A percentile compares a stretch with the other conserved stretches of the same genome.
These are phyloP conservation scores for Coemansia sp. DNA, from an alignment of 192 early-diverging fungal genomes.

Conservation along the genomic window DNA sequence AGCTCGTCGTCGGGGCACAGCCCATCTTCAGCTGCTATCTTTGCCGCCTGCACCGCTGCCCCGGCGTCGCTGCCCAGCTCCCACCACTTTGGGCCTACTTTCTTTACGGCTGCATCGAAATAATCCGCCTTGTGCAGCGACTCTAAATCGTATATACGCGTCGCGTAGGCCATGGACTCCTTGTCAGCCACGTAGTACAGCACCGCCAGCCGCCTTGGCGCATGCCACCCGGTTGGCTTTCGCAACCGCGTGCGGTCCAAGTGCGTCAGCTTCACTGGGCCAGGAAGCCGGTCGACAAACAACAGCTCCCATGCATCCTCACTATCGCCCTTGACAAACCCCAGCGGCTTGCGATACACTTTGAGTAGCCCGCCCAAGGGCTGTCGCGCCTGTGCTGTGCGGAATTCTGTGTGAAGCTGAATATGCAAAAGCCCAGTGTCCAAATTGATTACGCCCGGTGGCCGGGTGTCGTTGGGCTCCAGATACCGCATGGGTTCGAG, in stretches of 20 bases:
- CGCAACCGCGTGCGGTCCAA: constrained; percentile 46
- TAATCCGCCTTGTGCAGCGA: constrained; percentile 16
- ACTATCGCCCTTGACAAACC: constrained; percentile 6
- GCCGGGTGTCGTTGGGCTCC: neutral
- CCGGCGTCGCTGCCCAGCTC: constrained; percentile 16
- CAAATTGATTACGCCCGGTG: constrained; percentile 24
- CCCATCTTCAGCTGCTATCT: constrained; percentile 10
- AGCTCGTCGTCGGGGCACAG: constrained; percentile 36
- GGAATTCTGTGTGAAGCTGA: constrained; percentile 42
- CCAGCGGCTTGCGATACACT: constrained; percentile 39
- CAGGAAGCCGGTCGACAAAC: constrained; percentile 46
- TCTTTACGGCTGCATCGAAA: constrained; percentile 13
- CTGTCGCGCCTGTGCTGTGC: constrained; percentile 23
- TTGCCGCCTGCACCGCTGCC: constrained; percentile 9
- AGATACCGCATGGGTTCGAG: constrained; percentile 37
- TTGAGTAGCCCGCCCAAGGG: constrained; percentile 47
- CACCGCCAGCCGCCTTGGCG: constrained; percentile 38
- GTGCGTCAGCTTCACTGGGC: constrained; percentile 35
- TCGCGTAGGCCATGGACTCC: constrained; percentile 31
- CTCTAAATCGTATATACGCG: constrained; percentile 47
- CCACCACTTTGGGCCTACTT: constrained; percentile 20
- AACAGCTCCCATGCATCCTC: constrained; percentile 49
- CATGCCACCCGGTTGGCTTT: constrained; percentile 29
- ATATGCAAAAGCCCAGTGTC: constrained; percentile 42
- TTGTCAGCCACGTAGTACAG: constrained; percentile 38